phyloP scores from a whole-genome alignment of 176 grass and related monocot species.

The Avena sativa region DNA sequence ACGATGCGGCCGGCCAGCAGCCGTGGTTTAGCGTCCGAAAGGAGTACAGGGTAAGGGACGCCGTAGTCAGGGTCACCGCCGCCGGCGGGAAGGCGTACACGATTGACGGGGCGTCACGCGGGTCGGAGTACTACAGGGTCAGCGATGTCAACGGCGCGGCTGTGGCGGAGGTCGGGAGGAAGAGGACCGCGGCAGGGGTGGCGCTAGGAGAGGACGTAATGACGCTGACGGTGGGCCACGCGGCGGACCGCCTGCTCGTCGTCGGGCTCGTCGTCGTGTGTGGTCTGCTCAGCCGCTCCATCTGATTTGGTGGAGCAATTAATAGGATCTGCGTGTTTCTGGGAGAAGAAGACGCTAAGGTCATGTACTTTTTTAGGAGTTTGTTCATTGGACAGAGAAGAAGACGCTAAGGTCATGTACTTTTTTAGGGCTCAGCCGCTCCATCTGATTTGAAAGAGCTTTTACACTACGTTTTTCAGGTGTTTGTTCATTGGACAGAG shows the following conservation, averaged over 20 bases:
- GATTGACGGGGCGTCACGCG: constrained; percentile 40
- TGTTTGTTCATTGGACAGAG: too few relatives aligned
- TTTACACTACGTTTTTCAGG: too few relatives aligned
- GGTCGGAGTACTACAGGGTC: constrained; percentile 58
- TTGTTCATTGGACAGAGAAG: neutral
- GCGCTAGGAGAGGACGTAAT: constrained; percentile 73
- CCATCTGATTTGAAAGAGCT: too few relatives aligned
- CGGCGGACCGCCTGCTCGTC: constrained; percentile 52
- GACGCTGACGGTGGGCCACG: constrained; percentile 44
- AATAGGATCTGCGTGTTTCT: too few relatives aligned
- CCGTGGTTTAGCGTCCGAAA: constrained; percentile 71
- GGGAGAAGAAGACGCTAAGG: too few relatives aligned
- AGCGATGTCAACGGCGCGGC: neutral
- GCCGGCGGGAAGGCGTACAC: constrained; percentile 36
- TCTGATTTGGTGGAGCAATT: constrained; percentile 43
- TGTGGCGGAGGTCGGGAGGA: constrained; percentile 48
- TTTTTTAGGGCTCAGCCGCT: too few relatives aligned
- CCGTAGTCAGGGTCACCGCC: neutral
- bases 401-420: too few relatives aligned
- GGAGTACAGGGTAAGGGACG: constrained; percentile 15
- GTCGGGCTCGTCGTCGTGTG: constrained; percentile 67
- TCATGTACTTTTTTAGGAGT: constrained; percentile 1
- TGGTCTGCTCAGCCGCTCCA: constrained; percentile 55
- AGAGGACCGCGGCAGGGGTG: constrained; percentile 61
- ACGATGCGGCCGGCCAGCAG: neutral